phyloP scores from a whole-genome alignment of 2,329 filamentous ascomycete species.

The Hypoxylon sp. region DNA sequence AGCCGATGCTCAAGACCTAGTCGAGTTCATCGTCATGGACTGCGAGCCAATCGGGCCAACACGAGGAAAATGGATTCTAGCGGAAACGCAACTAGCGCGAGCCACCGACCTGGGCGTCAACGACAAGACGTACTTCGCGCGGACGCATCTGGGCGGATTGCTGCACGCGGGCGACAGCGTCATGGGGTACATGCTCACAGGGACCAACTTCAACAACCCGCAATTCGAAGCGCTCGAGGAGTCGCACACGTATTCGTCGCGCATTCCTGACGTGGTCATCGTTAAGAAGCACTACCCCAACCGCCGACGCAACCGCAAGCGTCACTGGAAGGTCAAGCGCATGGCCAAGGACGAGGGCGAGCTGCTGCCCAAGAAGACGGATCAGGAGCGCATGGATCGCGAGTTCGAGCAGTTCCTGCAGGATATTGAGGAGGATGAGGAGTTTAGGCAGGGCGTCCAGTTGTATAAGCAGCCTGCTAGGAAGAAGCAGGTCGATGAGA shows the following conservation, averaged over 20 bases:
- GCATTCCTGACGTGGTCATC: conserved; percentile 91
- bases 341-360: conserved; percentile 93
- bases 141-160: conserved; percentile 89
- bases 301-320: conserved; percentile 83
- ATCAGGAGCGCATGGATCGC: conserved; percentile 88
- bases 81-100: conserved; percentile 89
- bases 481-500: conserved; percentile 70
- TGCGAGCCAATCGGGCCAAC: conserved; percentile 83
- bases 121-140: conserved; percentile 88
- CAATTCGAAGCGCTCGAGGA: conserved; percentile 74
- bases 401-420: conserved; percentile 98
- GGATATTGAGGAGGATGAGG: conserved; percentile 95
- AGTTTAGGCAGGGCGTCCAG: conserved; percentile 85
- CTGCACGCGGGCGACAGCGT: conserved; percentile 92
- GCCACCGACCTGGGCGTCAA: conserved; percentile 89
- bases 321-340: conserved; percentile 95
- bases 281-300: conserved; percentile 96
- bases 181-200: conserved; percentile 92
- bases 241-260: conserved; percentile 80
- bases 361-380: conserved; percentile 85
- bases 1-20: conserved; percentile 85
- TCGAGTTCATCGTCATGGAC: conserved; percentile 95
- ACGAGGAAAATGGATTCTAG: conserved; percentile 86
- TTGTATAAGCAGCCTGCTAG: conserved; percentile 81
- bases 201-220: conserved; percentile 62